phyloP scores from a whole-genome alignment of 2,329 filamentous ascomycete genomes.

The Paraconiothyrium sp. region DNA sequence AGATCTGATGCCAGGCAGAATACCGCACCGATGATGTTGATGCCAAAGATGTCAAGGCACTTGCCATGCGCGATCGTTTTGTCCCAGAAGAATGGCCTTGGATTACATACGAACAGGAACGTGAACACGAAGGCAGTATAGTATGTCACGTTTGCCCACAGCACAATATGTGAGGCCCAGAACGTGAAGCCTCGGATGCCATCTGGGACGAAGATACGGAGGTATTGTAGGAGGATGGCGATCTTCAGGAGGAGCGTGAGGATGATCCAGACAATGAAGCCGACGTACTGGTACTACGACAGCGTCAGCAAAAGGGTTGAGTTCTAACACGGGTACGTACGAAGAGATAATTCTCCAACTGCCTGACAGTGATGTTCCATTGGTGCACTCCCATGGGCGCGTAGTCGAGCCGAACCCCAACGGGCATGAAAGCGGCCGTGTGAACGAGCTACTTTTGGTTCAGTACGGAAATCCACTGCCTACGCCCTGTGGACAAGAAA shows the following conservation, averaged over 20 bases:
- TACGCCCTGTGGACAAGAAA: not conserved
- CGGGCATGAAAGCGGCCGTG: not conserved
- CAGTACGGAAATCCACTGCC: not conserved
- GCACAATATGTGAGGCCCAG: constrained; percentile 1
- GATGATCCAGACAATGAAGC: constrained; percentile 1
- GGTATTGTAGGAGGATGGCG: not conserved
- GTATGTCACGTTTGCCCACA: not conserved
- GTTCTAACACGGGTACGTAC: not conserved
- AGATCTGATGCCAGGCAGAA: not conserved
- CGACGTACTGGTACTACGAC: not conserved
- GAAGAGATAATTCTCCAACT: not conserved
- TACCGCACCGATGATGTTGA: not conserved
- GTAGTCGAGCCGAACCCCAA: not conserved
- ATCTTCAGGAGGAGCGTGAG: not conserved
- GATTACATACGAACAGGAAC: not conserved
- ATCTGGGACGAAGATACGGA: not conserved
- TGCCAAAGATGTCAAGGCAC: constrained; percentile 1
- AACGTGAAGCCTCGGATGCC: not conserved
- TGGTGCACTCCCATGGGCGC: not conserved
- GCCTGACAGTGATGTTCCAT: not conserved
- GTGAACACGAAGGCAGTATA: not conserved
- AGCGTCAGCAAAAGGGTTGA: not conserved
- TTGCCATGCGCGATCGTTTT: not conserved
- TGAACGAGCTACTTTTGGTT: not conserved
- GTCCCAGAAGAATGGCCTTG: not conserved